phyloP scores from a whole-genome alignment of 352 stramenopile species.

The Globisporangium uncinulatum region DNA sequence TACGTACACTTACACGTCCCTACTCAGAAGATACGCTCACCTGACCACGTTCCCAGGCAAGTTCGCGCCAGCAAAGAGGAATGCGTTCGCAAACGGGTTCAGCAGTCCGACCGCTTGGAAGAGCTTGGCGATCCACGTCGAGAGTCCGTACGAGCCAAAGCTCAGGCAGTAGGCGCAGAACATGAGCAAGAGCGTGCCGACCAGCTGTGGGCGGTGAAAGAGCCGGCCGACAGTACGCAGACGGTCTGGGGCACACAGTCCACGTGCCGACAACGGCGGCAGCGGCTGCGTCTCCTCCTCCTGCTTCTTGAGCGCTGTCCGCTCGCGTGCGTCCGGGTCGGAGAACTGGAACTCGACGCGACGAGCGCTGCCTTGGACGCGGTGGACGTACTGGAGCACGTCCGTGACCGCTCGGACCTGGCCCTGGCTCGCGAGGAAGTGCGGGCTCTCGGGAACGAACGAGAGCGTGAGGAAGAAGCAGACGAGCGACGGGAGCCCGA shows the following conservation, averaged over 20 bases:
- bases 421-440: constrained; percentile 67
- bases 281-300: not conserved
- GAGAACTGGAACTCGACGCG: constrained; percentile 69
- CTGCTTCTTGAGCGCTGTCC: not conserved
- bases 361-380: constrained; percentile 32
- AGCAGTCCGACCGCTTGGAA: constrained; percentile 85
- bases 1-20: not conserved
- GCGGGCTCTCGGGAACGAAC: constrained; percentile 81
- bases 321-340: constrained; percentile 25
- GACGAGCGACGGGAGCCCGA: constrained; percentile 63
- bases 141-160: constrained; percentile 91
- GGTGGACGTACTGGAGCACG: constrained; percentile 65
- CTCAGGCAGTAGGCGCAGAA: constrained; percentile 62
- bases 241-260: constrained; percentile 62
- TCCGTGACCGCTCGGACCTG: constrained; percentile 39
- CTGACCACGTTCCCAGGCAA: constrained; percentile 89
- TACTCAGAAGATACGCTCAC: constrained; percentile 14
- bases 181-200: constrained; percentile 60
- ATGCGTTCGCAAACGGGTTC: constrained; percentile 90
- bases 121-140: constrained; percentile 93
- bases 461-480: constrained; percentile 57
- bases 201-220: constrained; percentile 37
- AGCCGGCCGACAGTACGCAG: constrained; percentile 36
- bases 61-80: constrained; percentile 89
- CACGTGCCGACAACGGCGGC: no score